Evolutionary conservation across 2,329 filamentous ascomycete species (phyloP).

Genomic region (Lachnellula suecica): DNA sequence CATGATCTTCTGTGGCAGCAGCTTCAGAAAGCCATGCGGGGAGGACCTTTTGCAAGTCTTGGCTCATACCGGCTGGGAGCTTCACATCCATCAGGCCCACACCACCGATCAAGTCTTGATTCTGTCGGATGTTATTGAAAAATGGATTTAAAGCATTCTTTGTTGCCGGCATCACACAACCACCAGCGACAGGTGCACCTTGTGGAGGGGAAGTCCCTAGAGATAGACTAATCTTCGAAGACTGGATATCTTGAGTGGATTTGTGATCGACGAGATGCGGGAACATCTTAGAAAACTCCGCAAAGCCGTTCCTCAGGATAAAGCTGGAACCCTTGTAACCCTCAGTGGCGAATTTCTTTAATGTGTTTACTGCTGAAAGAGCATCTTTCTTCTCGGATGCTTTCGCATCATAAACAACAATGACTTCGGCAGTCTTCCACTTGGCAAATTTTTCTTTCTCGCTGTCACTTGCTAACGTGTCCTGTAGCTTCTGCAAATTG

Average conservation of each 20-base stretch:
- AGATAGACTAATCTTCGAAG: conserved; percentile 47
- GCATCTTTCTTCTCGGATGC: conserved; percentile 81
- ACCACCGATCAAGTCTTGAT: conserved; percentile 90
- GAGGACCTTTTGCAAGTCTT: conserved; percentile 45
- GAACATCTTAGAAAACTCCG: conserved; percentile 66
- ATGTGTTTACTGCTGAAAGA: conserved; percentile 75
- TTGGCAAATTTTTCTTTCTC: conserved; percentile 72
- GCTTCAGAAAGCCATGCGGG: conserved; percentile 78
- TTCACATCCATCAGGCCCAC: conserved; percentile 78
- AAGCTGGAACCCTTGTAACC: conserved; percentile 73
- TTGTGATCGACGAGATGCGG: conserved; percentile 61
- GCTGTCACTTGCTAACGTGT: conserved; percentile 74
- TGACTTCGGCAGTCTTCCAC: conserved; percentile 73
- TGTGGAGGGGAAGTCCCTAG: conserved; percentile 46
- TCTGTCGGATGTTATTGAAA: conserved; percentile 94
- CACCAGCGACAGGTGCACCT: conserved; percentile 80
- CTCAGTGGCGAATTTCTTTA: conserved; percentile 89
- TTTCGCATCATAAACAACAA: conserved; percentile 83
- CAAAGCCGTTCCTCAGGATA: conserved; percentile 81
- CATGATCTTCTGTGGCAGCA: conserved; percentile 65
- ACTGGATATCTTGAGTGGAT: conserved; percentile 35
- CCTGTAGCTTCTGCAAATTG: conserved; percentile 81
- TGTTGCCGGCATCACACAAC: conserved; percentile 75
- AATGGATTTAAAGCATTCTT: conserved; percentile 79
- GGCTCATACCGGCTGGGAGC: conserved; percentile 51